Evolutionary conservation across 345 rosid genomes (phyloP), one percentile per base, ranked within the genome.

Genomic region (Raphanus raphanistrum): DNA sequence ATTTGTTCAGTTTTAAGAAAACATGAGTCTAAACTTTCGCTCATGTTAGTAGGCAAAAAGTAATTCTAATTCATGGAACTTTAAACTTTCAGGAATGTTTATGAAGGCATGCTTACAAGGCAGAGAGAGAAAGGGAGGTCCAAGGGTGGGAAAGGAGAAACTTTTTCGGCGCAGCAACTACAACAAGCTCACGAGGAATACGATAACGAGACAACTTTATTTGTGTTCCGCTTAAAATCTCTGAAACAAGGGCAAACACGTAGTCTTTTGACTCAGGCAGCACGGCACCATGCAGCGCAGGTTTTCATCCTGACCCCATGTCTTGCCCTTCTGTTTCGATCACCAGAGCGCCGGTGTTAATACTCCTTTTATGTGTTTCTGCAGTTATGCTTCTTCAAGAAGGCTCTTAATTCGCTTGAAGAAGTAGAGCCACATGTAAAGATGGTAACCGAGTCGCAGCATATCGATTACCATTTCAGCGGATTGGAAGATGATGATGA

Each of bases 211-310:
- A 95, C 93, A 61, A 91, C 96, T 70, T 79, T 91, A 73, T 93
- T 93, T 80, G 84, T 93, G 75, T 96, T 96, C 73, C 93, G 99
- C 55, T 79, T 90, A 77, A 93, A 91, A 79, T 96, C 99, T 59
- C 79, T 96, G 74, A 93, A 96, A 83, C 93, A 91, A 85, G 97
- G 96, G 64, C 99, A 96, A 81, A 89, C 93, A 41, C 88, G 96
- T 71, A 92, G 99, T 85, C 96, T 96, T 77, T 89, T 96, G 54
- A 96, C 98, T 8, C 99, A 96, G 83, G 98, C 97, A 72, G 97
- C 96, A 68, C 86, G 96, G 28, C 99, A 96, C 82, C 97, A 96
- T 83, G 94, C 99, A 73, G 94, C 99, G 82, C 99, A 96, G 99
- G 99, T 96, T 82, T 76, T 79, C 69, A 38, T 80, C 71, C 32